These are phyloP conservation scores for Xylaria sp. DNA, from an alignment of 2,329 filamentous ascomycete genomes.

Conservation along the genomic window DNA sequence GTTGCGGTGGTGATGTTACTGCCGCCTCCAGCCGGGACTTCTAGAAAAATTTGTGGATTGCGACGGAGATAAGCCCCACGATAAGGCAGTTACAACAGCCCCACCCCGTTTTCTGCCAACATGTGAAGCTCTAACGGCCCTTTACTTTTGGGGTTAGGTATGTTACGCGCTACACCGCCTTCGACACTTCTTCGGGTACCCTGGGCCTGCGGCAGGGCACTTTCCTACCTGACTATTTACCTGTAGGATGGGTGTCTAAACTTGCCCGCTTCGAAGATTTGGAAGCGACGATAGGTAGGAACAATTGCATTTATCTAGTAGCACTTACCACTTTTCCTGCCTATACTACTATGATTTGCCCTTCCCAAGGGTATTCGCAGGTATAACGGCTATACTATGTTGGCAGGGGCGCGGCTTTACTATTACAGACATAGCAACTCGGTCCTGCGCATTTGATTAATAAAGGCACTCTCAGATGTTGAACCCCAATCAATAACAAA, in stretches of 20 bases:
- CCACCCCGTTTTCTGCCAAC: conserved; percentile 28
- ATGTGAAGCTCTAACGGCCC: conserved; percentile 10
- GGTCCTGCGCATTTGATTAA: too few species aligned
- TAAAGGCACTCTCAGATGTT: too few species aligned
- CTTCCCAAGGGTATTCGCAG: too few species aligned
- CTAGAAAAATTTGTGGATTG: conserved; percentile 38
- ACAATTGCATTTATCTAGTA: too few species aligned
- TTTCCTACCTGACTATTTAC: not conserved
- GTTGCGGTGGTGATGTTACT: conserved; percentile 5
- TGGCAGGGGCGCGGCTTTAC: too few species aligned
- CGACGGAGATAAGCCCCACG: conserved; percentile 29
- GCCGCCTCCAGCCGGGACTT: not conserved
- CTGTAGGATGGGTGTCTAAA: not conserved
- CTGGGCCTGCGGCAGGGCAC: not conserved
- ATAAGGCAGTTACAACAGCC: conserved; percentile 29
- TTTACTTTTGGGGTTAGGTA: not conserved
- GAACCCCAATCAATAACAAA: too few species aligned
- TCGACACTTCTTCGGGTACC: not conserved
- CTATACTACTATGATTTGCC: too few species aligned
- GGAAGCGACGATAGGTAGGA: too few species aligned
- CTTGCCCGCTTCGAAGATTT: too few species aligned
- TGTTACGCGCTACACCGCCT: not conserved
- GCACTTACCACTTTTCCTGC: too few species aligned
- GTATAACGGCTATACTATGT: too few species aligned
- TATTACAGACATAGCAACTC: too few species aligned